A percentile compares a stretch with the other conserved stretches of the same genome.
Conservation (phyloP, 164 flowering plant species). For the Vitis riparia region DNA sequence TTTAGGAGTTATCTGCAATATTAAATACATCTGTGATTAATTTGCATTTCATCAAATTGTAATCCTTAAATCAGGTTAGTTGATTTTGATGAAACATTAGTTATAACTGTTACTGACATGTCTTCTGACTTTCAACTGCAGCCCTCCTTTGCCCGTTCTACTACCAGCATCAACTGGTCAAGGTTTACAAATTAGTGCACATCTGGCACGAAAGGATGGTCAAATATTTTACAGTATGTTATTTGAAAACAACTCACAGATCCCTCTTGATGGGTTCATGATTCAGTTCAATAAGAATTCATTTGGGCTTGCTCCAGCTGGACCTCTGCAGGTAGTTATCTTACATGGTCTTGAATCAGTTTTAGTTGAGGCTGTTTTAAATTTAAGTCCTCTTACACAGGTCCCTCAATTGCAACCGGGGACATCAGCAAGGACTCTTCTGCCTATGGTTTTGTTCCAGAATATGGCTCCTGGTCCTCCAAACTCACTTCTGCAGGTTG, state of each 20-base stretch:
- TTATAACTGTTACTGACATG: neutral
- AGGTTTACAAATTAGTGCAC: slow-evolving; percentile 92
- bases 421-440: slow-evolving; percentile 67
- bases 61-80: neutral
- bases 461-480: slow-evolving; percentile 85
- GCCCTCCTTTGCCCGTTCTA: slow-evolving; percentile 84
- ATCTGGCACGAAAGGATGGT: slow-evolving; percentile 72
- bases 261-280: slow-evolving; percentile 92
- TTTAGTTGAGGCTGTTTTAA: neutral
- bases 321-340: slow-evolving; percentile 71
- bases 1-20: neutral
- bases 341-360: neutral
- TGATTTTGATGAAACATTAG: neutral
- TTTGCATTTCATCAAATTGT: neutral
- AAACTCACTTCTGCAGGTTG: slow-evolving; percentile 85
- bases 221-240: slow-evolving; percentile 85
- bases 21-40: neutral
- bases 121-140: slow-evolving; percentile 34
- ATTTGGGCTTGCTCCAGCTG: slow-evolving; percentile 94
- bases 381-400: slow-evolving; percentile 32
- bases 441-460: slow-evolving; percentile 89
- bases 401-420: slow-evolving; percentile 90
- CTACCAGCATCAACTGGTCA: slow-evolving; percentile 83
- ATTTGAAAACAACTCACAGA: slow-evolving; percentile 83
- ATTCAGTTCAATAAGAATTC: slow-evolving; percentile 98